phyloP scores from a whole-genome alignment of 2,329 filamentous ascomycete genomes.

The Stachybotrys chlorohalonatus region DNA sequence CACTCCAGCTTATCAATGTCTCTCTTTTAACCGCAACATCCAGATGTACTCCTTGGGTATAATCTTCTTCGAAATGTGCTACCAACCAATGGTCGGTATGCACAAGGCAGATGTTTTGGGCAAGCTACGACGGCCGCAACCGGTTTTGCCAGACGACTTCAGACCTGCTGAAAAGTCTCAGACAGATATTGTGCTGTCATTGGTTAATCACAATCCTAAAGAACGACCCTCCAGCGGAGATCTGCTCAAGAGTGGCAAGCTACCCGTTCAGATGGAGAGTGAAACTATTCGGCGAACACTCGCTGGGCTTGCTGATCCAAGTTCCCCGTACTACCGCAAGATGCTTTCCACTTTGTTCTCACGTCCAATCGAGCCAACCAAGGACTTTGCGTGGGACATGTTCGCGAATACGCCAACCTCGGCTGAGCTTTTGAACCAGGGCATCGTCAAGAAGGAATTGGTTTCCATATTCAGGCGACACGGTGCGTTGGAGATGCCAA shows the following conservation, averaged over 20 bases:
- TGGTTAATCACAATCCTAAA: slow-evolving; percentile 75
- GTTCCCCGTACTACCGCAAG: slow-evolving; percentile 81
- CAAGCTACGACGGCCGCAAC: slow-evolving; percentile 56
- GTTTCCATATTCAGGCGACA: slow-evolving; percentile 77
- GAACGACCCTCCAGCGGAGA: slow-evolving; percentile 76
- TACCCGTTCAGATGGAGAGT: slow-evolving; percentile 87
- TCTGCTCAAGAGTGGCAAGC: slow-evolving; percentile 73
- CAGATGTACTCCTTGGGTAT: slow-evolving; percentile 94
- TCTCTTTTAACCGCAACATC: background rate
- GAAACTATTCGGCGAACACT: slow-evolving; percentile 81
- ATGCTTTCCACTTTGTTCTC: slow-evolving; percentile 81
- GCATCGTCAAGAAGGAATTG: slow-evolving; percentile 65
- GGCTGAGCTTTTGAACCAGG: slow-evolving; percentile 59
- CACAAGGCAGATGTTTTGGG: slow-evolving; percentile 56
- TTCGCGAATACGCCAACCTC: slow-evolving; percentile 43
- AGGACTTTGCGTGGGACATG: slow-evolving; percentile 74
- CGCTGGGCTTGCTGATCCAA: slow-evolving; percentile 70
- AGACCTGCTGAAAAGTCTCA: slow-evolving; percentile 61
- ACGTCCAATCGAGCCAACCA: slow-evolving; percentile 65
- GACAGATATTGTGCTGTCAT: slow-evolving; percentile 65
- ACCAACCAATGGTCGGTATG: slow-evolving; percentile 51
- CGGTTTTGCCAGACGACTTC: slow-evolving; percentile 66
- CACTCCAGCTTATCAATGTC: background rate
- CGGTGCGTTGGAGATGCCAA: slow-evolving; percentile 73
- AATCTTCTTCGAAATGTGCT: slow-evolving; percentile 98